Base-by-base conservation (phyloP, 352 stramenopile species). In the Globisporangium viniferum region DNA sequence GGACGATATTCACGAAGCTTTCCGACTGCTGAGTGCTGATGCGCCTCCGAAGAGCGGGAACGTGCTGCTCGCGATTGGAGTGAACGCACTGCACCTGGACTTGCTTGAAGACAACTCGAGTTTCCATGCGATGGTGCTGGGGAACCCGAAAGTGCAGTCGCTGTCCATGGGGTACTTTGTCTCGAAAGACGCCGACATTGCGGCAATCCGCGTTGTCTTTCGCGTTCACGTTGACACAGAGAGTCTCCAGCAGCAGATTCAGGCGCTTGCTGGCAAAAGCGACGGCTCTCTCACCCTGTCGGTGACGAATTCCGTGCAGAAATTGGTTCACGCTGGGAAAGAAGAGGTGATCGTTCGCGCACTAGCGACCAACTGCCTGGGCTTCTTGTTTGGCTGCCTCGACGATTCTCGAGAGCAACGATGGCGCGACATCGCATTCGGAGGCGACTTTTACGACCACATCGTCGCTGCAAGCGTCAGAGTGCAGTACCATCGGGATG, bases 91-190 rank as follows among this genome's bases (percentile, higher is more conserved):
- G 24, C 66, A 71, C 15, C 39, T 71, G 5, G 49, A 51, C 20
- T 18, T 56, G 15, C 39, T 71, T 3, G 31, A n/a, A 5, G 27
- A 12, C 24, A 22, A 29, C 27, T 53, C 36, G 48, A 71, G 39
- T 22, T 56, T 71, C 36, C 22, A 66, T 27, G 27, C 66, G 24
- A 62, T 63, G 36, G 44, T 67, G 36, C 12, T 61, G 6, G 59
- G 58, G 18, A 59, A 59, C 7, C 35, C 66, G 1, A 36, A 49
- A 6, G 22, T 53, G n/a, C 59, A 64, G 22, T 66, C 66, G 36
- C 53, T 71, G n/a, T 71, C 66, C 0, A 54, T 71, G 6, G 66
- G 66, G 7, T 67, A 71, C 44, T 71, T 46, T 36, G 44, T 67
- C 29, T 71, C 66, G 6, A 55, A 56, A 15, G 53, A 71, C 14